Evolutionary conservation across 805 yeast species (phyloP), one percentile per base, ranked within the genome.

Genomic region (Candida broadrunensis): DNA sequence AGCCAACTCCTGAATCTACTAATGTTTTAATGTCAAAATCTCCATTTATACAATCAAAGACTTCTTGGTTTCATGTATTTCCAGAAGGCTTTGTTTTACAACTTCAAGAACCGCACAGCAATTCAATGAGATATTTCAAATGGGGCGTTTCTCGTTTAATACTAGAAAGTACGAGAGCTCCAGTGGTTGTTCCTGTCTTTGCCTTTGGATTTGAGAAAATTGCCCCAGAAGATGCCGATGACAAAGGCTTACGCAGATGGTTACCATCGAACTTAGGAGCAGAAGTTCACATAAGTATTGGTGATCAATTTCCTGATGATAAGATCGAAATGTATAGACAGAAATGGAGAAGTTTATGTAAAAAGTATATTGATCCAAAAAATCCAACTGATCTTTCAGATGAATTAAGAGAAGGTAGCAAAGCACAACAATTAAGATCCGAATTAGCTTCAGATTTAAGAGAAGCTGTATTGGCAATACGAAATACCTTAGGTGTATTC

Each of bases 41-140:
- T 1, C 91, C 91, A 2, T 69, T 85, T 25, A 65, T 78, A 20
- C 67, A 90, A 41, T 61, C 72, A 13, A 78, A 76, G 43, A 83
- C 93, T 0, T 80, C 88, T 0, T 91, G 98, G 98, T 78, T 93
- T 43, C 98, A 91, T 58, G 80, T 89, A 3, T 91, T 88, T 61
- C 99, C 99, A 0, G 99, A 91, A 60, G 96, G 95, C 0, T 88
- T 83, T 58, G 98, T 91, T 4, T 76, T 91, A 39, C 99, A 93
- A 60, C 60, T 87, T 36, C 75, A 81, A 45, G 81, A 83, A 26
- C 97, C 97, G 0, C 81, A 79, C 56, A 72, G 76, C 37, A 85
- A 88, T 49, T 88, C 97, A 3, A 87, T 93, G 93, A 72, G 97
- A 47, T 91, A 87, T 62, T 91, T 93, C 72, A 84, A 87, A 56